phyloP scores from a whole-genome alignment of 108 stramenopile genomes.

The Tribonema minus region DNA sequence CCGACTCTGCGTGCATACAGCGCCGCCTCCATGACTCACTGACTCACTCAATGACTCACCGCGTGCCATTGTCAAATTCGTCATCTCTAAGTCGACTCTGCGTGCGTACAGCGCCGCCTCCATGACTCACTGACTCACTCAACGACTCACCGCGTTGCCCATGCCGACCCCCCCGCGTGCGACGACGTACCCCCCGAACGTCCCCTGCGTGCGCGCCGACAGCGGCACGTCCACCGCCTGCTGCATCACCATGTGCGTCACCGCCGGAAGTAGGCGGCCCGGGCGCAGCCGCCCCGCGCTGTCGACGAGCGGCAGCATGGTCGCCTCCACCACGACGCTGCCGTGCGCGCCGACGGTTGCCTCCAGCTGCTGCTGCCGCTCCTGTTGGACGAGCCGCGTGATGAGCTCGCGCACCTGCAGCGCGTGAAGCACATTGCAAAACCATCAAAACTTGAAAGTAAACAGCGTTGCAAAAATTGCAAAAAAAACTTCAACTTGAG shows the following conservation, averaged over 20 bases:
- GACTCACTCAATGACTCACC: background rate
- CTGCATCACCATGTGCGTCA: slow-evolving; percentile 1
- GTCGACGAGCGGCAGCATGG: background rate
- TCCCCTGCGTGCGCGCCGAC: background rate
- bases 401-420: slow-evolving; percentile 4
- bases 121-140: too few species aligned
- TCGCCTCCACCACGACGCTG: background rate
- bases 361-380: background rate
- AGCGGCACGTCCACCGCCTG: slow-evolving; percentile 1
- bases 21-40: background rate
- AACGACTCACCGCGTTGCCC: too few species aligned
- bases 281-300: background rate
- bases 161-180: too few species aligned
- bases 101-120: too few species aligned
- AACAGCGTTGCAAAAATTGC: too few species aligned
- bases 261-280: background rate
- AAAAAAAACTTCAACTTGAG: too few species aligned
- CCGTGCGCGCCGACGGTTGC: background rate
- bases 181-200: slow-evolving; percentile 18
- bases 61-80: too few species aligned
- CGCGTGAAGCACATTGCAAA: too few species aligned
- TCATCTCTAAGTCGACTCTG: too few species aligned
- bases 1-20: background rate
- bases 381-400: background rate
- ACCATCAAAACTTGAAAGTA: too few species aligned